Evolutionary conservation across 2,329 filamentous ascomycete genomes (phyloP), one percentile per base, ranked within the genome.

Genomic region (Alternaria solani): DNA sequence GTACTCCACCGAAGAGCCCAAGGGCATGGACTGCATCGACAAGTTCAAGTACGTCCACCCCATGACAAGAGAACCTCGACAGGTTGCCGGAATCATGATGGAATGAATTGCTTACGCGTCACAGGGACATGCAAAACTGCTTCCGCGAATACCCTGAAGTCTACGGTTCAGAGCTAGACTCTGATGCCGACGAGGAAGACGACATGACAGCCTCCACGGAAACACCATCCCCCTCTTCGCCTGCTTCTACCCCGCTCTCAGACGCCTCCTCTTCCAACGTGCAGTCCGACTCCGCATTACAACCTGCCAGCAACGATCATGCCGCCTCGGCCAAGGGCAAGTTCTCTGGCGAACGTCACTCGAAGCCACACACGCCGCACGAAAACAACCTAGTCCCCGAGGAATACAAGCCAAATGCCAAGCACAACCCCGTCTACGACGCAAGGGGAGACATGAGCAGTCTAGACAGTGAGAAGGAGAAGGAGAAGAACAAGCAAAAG

Each of bases 1-100:
- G n/a, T 95, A 90, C 82, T 96, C 92, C 3, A 89, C 88, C 42
- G 92, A 96, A 77, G 95, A 99, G 77, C 94, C 94, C 36, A 99
- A 99, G 88, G 94, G 94, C 52, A 94, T 97, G 83, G 93, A 97
- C 77, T 97, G 94, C 82, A 95, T 97, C 75, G 93, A 97, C 28
- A 96, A 95, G 82, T 97, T 97, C 86, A 94, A 96, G 93, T 95
- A 85, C 47, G 91, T 86, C 25, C 5, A 23, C 5, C 23, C 1
- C 3, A 28, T 18, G 20, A 42, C 11, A 16, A 16, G 0, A 26
- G 23, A 18, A 20, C 5, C 32, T 14, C 5, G 14, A 39, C 16
- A 36, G 51, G 14, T 42, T 25, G 14, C 32, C 7, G 9, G 20
- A 8, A 18, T 25, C 16, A n/a, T 9, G 14, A 3, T 18, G 11